Evolutionary conservation across 2,329 filamentous ascomycete genomes (phyloP).

Genomic region (Sarocladium brachiariae): DNA sequence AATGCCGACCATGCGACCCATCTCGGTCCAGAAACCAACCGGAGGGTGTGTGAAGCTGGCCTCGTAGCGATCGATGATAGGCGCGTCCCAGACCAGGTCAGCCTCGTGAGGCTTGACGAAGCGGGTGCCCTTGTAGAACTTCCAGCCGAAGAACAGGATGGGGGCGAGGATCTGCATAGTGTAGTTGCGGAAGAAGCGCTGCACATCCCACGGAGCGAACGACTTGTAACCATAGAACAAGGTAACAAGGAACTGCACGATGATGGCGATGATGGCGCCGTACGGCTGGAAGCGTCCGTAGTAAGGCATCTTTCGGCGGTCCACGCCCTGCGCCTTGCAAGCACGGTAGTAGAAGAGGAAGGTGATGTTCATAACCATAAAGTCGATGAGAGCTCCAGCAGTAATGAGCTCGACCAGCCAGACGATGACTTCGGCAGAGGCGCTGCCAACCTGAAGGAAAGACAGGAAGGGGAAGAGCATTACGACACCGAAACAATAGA

Average conservation of each 20-base stretch:
- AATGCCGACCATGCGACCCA: constrained; percentile 39
- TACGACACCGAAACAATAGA: constrained; percentile 48
- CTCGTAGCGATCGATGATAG: constrained; percentile 52
- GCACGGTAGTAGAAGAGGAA: constrained; percentile 45
- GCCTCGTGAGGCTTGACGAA: constrained; percentile 45
- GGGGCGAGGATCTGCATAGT: constrained; percentile 49
- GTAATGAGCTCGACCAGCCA: constrained; percentile 53
- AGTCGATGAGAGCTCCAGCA: constrained; percentile 54
- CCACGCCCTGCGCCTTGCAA: constrained; percentile 43
- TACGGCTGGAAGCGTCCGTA: constrained; percentile 53
- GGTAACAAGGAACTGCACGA: constrained; percentile 35
- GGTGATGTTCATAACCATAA: constrained; percentile 44
- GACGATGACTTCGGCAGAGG: constrained; percentile 41
- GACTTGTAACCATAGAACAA: constrained; percentile 49
- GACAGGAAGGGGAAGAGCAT: constrained; percentile 44
- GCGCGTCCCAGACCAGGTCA: constrained; percentile 55
- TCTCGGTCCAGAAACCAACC: constrained; percentile 49
- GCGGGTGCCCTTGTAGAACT: constrained; percentile 53
- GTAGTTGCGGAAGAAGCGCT: constrained; percentile 46
- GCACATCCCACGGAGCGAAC: constrained; percentile 41
- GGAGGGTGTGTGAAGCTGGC: constrained; percentile 38
- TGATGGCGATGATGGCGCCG: constrained; percentile 40
- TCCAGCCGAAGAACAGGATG: constrained; percentile 53
- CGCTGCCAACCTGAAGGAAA: constrained; percentile 13
- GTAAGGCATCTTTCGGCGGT: constrained; percentile 50